Base-by-base conservation (phyloP, 75 land plant genomes). In the Cryptomeria japonica region DNA sequence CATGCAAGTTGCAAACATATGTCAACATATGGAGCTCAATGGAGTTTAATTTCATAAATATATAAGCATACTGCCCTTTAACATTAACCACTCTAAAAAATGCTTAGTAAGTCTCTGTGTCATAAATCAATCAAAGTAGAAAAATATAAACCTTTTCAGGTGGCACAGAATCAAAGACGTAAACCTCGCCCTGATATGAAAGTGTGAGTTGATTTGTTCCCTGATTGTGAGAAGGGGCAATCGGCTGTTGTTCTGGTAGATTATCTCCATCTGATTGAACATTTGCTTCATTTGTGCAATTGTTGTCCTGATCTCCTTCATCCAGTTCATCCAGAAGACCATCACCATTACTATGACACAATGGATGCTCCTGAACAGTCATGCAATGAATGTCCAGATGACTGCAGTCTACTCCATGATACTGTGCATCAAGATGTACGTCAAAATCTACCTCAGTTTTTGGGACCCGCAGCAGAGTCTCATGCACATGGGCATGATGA, bases 151-250 rank as follows among this genome's bases (percentile, higher is more conserved):
- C 99, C 97, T 97, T 97, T 89, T 96, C 99, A 0, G 97, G 97
- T 16, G 99, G 92, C n/a, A 96, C 97, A 49, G 97, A 87, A 78
- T 96, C 97, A 80, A 97, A 97, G 34, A 96, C 99, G 83, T 96
- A 97, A 64, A 97, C 99, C 83, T 97, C 95, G 18, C 96, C 96
- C 80, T 95, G 97, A 82, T 95, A 97, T 61, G 99, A 96, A 36
- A 97, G 90, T 7, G 99, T 97, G 53, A 98, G 96, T 90, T 98
- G 99, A 86, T 92, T 92, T 14, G 92, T 84, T 32, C 51, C 64
- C 56, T 84, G 86, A 55, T 64, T 49, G 22, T 61, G 19, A 16
- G 49, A 13, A 55, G 86, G 64, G 37, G 55, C 41, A 53, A 84
- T 34, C 13, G 8, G 37, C 86, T 84, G 86, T 7, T 13, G 36